phyloP scores from a whole-genome alignment of 805 yeast species.

The Nakazawaea holstii region DNA sequence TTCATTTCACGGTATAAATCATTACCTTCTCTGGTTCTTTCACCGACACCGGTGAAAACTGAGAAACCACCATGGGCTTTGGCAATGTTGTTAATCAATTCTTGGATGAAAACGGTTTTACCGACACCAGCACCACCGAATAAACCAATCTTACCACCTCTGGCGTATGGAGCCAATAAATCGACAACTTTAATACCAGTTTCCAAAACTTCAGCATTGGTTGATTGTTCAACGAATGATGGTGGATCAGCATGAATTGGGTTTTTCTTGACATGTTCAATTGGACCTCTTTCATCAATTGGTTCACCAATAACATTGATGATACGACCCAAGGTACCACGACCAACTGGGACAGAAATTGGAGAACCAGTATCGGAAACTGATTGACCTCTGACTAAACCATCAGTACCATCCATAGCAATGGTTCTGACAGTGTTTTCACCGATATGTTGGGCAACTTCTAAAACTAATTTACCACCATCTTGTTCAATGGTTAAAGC shows the following conservation, averaged over 20 bases:
- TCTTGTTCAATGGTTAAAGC: slow-evolving; percentile 88
- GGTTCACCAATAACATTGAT: slow-evolving; percentile 99
- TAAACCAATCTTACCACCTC: slow-evolving; percentile 99
- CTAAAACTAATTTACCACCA: slow-evolving; percentile 71
- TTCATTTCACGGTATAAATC: slow-evolving; percentile 99
- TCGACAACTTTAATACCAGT: slow-evolving; percentile 99
- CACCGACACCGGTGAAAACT: slow-evolving; percentile 99
- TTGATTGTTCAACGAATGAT: slow-evolving; percentile 91
- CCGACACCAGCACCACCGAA: slow-evolving; percentile 99
- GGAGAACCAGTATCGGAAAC: slow-evolving; percentile 97
- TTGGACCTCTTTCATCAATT: slow-evolving; percentile 99
- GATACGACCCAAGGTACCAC: slow-evolving; percentile 98
- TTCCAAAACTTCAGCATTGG: slow-evolving; percentile 96
- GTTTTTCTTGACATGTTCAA: slow-evolving; percentile 84
- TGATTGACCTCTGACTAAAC: slow-evolving; percentile 94
- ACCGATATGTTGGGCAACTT: slow-evolving; percentile 99
- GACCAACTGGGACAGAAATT: slow-evolving; percentile 98
- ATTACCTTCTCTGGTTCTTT: slow-evolving; percentile 99
- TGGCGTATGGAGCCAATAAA: slow-evolving; percentile 98
- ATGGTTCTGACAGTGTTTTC: slow-evolving; percentile 99
- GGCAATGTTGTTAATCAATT: slow-evolving; percentile 98
- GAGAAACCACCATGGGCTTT: slow-evolving; percentile 99
- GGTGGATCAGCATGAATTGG: slow-evolving; percentile 99
- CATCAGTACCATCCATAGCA: slow-evolving; percentile 99
- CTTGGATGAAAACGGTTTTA: slow-evolving; percentile 99